phyloP scores from a whole-genome alignment of 768 basidiomycete species.

The Mycena leptocephala region DNA sequence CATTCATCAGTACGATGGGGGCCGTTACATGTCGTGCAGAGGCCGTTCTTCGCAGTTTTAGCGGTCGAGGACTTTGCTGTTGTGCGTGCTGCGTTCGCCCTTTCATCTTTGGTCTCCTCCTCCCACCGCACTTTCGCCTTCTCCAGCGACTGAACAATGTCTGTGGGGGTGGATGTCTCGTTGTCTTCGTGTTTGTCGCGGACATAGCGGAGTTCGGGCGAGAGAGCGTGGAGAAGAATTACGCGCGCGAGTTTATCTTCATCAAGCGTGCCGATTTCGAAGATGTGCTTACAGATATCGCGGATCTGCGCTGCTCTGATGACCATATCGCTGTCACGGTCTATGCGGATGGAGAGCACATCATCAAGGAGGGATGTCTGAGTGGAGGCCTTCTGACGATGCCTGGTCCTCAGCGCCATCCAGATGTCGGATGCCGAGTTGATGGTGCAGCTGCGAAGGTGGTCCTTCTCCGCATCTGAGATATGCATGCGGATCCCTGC shows the following conservation, averaged over 20 bases:
- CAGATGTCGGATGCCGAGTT: slow-evolving; percentile 7
- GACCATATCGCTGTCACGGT: not conserved
- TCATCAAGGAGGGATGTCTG: slow-evolving; percentile 39
- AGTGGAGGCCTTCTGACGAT: slow-evolving; percentile 31
- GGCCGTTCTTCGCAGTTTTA: not conserved
- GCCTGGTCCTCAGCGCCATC: slow-evolving; percentile 21
- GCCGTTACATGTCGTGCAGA: not conserved
- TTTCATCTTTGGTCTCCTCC: not conserved
- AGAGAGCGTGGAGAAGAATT: slow-evolving; percentile 32
- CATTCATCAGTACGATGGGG: not conserved
- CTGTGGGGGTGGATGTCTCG: not conserved
- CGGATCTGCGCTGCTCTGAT: not conserved
- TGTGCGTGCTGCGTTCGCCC: no score
- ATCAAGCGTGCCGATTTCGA: slow-evolving; percentile 34
- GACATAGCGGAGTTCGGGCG: slow-evolving; percentile 14
- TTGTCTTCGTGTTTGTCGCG: slow-evolving; percentile 19
- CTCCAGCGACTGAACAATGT: not conserved
- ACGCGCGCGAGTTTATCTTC: no score
- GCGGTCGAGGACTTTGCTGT: no score
- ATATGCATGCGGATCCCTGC: not conserved
- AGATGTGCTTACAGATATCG: slow-evolving; percentile 31
- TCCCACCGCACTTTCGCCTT: not conserved
- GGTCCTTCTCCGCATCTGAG: not conserved
- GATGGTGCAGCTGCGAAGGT: not conserved
- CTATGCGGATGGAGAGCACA: slow-evolving; percentile 20